A percentile compares a stretch with the other conserved stretches of the same genome.
Conservation (phyloP, 1,139 yeast genomes). For the Debaryomyces sp. region DNA sequence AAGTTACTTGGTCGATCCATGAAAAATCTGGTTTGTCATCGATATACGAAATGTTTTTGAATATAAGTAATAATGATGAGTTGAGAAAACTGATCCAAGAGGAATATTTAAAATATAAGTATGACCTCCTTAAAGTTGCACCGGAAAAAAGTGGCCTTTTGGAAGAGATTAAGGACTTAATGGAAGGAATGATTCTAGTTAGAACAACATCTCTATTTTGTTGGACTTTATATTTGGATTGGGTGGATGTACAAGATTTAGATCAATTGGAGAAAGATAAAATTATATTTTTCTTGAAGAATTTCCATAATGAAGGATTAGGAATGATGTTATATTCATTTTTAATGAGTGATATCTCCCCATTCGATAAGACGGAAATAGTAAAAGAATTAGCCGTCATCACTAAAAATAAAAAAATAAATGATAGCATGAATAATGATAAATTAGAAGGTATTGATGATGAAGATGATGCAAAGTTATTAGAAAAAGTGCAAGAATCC, state of each 20-base stretch:
- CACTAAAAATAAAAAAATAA: slow-evolving; percentile 15
- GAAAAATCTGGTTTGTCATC: slow-evolving; percentile 51
- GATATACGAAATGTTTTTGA: slow-evolving; percentile 59
- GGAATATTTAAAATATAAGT: slow-evolving; percentile 57
- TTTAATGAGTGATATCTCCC: slow-evolving; percentile 68
- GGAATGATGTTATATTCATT: slow-evolving; percentile 65
- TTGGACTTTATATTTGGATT: slow-evolving; percentile 79
- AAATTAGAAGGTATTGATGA: slow-evolving; percentile 22
- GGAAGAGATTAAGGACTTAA: slow-evolving; percentile 54
- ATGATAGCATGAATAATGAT: slow-evolving; percentile 20
- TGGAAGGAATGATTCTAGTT: slow-evolving; percentile 74
- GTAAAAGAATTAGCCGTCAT: slow-evolving; percentile 16
- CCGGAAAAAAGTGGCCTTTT: slow-evolving; percentile 41
- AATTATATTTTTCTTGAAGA: slow-evolving; percentile 52
- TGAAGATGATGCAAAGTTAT: slow-evolving; percentile 19
- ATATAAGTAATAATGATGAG: slow-evolving; percentile 64
- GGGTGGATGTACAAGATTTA: slow-evolving; percentile 61
- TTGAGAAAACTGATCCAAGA: slow-evolving; percentile 63
- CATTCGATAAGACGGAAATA: slow-evolving; percentile 42
- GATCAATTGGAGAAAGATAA: slow-evolving; percentile 50
- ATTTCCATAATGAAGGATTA: slow-evolving; percentile 64
- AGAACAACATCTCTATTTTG: slow-evolving; percentile 62
- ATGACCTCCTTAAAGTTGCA: slow-evolving; percentile 50
- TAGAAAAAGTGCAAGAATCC: slow-evolving; percentile 15
- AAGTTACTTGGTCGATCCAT: slow-evolving; percentile 53